Evolutionary conservation across 768 basidiomycete species (phyloP).

Genomic region (Mycena alexandri): DNA sequence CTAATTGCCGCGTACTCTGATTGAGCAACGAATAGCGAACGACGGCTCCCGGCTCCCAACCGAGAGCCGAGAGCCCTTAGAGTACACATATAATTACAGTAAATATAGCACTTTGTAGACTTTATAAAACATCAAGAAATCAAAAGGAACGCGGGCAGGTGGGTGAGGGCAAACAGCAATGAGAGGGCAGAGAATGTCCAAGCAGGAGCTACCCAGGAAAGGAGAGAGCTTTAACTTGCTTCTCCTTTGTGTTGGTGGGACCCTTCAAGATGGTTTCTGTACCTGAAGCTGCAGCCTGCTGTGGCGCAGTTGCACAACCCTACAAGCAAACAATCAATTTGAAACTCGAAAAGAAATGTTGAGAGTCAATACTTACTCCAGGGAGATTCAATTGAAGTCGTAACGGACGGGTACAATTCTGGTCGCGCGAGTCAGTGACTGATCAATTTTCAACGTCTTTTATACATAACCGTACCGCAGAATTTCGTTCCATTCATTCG

Average conservation of each 20-base stretch:
- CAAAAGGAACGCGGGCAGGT: neutral
- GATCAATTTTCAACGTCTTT: no score
- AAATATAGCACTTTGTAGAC: constrained; percentile 4
- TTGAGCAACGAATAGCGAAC: constrained; percentile 8
- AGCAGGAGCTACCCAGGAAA: constrained; percentile 5
- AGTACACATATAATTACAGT: neutral
- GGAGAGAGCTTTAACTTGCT: constrained; percentile 7
- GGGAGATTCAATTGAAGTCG: no score
- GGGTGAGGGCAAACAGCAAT: constrained; percentile 3
- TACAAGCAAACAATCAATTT: no score
- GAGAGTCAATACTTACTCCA: no score
- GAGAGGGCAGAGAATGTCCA: constrained; percentile 5
- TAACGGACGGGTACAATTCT: no score
- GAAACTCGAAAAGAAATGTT: no score
- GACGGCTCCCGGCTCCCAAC: neutral
- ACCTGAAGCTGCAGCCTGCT: no score
- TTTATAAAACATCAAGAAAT: constrained; percentile 4
- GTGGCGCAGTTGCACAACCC: no score
- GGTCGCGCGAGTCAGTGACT: no score
- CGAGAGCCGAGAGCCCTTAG: neutral
- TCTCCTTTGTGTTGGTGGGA: constrained; percentile 3
- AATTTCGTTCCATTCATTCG: no score
- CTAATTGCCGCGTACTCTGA: constrained; percentile 15
- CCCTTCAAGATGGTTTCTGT: constrained; percentile 6
- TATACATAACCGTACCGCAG: no score